phyloP scores from a whole-genome alignment of 1,139 yeast genomes.

The Diutina sp. region DNA sequence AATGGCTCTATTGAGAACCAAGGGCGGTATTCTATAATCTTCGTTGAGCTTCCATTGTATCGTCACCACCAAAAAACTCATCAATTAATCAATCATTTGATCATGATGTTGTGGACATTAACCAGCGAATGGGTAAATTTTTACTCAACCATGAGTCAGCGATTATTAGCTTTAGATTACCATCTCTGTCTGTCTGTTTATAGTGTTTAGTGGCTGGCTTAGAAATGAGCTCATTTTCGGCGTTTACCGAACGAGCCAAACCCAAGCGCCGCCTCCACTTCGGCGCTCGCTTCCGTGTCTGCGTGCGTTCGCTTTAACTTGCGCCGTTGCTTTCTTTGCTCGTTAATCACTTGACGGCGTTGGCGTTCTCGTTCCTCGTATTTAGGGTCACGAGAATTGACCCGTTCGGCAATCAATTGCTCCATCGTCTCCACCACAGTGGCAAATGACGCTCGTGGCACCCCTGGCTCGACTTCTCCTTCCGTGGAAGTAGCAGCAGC shows the following conservation, averaged over 20 bases:
- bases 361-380: not conserved
- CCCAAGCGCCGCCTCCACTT: not conserved
- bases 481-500: conserved; percentile 6
- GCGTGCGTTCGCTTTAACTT: not conserved
- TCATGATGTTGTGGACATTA: too few species aligned
- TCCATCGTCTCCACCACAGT: conserved; percentile 24
- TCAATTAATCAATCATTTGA: not conserved
- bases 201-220: not conserved
- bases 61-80: too few species aligned
- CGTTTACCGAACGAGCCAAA: not conserved
- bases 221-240: not conserved
- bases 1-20: not conserved
- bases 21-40: not conserved
- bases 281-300: not conserved
- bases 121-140: too few species aligned
- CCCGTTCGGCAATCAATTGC: conserved; percentile 14
- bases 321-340: not conserved
- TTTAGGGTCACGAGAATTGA: conserved; percentile 4
- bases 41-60: too few species aligned
- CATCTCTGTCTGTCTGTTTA: too few species aligned
- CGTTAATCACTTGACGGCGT: not conserved
- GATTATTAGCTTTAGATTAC: too few species aligned
- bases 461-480: conserved; percentile 21
- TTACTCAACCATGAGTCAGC: too few species aligned
- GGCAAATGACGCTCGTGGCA: conserved; percentile 18